These are phyloP conservation scores for Aspergillus ruber DNA, from an alignment of 2,329 filamentous ascomycete species.

Conservation along the genomic window DNA sequence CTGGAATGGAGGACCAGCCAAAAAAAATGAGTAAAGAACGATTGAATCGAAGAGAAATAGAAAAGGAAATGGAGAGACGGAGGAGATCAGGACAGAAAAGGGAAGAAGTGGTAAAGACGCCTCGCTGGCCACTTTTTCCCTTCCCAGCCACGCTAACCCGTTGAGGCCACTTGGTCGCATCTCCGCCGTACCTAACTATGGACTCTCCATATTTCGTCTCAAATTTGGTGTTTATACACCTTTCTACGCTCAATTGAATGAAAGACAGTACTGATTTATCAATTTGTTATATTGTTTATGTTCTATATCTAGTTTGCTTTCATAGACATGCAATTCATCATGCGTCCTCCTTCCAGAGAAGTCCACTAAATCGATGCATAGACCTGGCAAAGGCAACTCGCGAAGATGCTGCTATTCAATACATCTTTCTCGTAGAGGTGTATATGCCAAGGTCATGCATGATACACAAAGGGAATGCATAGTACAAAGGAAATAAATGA, in stretches of 20 bases:
- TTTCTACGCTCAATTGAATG: no score
- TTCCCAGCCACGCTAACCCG: slow-evolving; percentile 27
- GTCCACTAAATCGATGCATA: background rate
- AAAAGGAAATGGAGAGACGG: slow-evolving; percentile 17
- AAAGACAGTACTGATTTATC: no score
- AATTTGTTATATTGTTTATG: no score
- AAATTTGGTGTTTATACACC: no score
- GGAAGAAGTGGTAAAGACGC: slow-evolving; percentile 19
- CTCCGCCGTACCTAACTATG: slow-evolving; percentile 5
- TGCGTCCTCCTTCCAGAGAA: background rate
- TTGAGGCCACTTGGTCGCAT: slow-evolving; percentile 36
- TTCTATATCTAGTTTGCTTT: background rate
- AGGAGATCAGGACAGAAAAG: slow-evolving; percentile 17
- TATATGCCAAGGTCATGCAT: background rate
- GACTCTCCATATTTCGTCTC: no score
- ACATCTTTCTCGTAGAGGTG: background rate
- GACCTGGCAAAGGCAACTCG: background rate
- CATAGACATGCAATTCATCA: background rate
- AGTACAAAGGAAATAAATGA: background rate
- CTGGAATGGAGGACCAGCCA: slow-evolving; percentile 27
- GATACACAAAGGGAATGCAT: background rate
- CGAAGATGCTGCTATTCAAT: background rate
- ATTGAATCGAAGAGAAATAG: slow-evolving; percentile 19
- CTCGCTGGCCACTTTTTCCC: slow-evolving; percentile 31
- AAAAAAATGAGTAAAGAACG: slow-evolving; percentile 23